These are phyloP conservation scores for Acacia melanoxylon DNA, from an alignment of 306 rosid species.

Conservation along the genomic window DNA sequence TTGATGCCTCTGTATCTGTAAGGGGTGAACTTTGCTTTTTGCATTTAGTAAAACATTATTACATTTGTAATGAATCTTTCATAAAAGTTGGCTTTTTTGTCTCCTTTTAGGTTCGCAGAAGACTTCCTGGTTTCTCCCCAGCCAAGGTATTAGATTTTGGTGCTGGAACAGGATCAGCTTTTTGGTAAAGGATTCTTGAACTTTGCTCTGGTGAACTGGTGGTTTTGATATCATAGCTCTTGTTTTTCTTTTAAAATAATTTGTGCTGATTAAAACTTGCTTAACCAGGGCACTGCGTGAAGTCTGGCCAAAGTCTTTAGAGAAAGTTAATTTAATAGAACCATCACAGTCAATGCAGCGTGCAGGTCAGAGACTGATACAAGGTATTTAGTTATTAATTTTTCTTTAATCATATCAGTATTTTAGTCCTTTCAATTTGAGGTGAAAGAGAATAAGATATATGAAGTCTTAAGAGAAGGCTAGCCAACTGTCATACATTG, in stretches of 20 bases:
- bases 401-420: background rate
- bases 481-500: slow-evolving; percentile 15
- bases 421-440: slow-evolving; percentile 22
- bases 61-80: slow-evolving; percentile 8
- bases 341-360: slow-evolving; percentile 98
- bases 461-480: slow-evolving; percentile 8
- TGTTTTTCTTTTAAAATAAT: background rate
- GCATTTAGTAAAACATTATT: background rate
- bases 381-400: slow-evolving; percentile 49
- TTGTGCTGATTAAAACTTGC: slow-evolving; percentile 32
- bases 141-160: slow-evolving; percentile 84
- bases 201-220: slow-evolving; percentile 24
- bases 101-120: slow-evolving; percentile 61
- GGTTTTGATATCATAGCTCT: slow-evolving; percentile 9
- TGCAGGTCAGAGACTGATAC: slow-evolving; percentile 78
- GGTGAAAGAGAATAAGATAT: slow-evolving; percentile 4
- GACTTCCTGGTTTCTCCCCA: slow-evolving; percentile 88
- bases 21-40: background rate
- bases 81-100: background rate
- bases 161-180: slow-evolving; percentile 93
- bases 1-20: slow-evolving; percentile 22
- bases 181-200: slow-evolving; percentile 63
- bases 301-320: slow-evolving; percentile 84
- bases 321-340: slow-evolving; percentile 78
- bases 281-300: slow-evolving; percentile 78